phyloP scores from a whole-genome alignment of 2,329 filamentous ascomycete species.

The Pyricularia grisea region DNA sequence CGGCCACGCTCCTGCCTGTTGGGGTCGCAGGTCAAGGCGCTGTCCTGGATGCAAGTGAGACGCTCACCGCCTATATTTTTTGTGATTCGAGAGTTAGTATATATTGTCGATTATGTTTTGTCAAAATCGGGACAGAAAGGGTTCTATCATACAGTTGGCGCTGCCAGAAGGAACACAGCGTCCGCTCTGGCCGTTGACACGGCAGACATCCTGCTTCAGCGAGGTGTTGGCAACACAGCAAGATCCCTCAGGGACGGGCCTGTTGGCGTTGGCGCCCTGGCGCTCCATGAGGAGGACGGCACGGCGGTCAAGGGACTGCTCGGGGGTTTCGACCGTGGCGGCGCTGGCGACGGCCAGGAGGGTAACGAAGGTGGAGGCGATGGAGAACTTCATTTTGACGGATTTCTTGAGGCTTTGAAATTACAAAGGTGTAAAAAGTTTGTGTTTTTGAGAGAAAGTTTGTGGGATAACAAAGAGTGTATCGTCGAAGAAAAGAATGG shows the following conservation, averaged over 20 bases:
- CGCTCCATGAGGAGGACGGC: slow-evolving; percentile 14
- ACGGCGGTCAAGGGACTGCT: slow-evolving; percentile 14
- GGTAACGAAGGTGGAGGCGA: slow-evolving; percentile 11
- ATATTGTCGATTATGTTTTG: too few relatives aligned
- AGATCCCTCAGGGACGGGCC: slow-evolving; percentile 22
- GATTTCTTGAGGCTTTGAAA: neutral
- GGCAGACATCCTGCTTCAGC: slow-evolving; percentile 27
- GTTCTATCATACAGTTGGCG: slow-evolving; percentile 22
- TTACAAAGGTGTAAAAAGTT: neutral
- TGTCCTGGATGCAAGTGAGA: slow-evolving; percentile 19
- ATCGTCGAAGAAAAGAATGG: neutral
- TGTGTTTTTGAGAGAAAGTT: neutral
- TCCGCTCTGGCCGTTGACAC: slow-evolving; percentile 20
- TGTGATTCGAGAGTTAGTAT: neutral
- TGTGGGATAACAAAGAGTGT: neutral
- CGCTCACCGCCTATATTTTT: slow-evolving; percentile 12
- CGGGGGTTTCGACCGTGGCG: slow-evolving; percentile 12
- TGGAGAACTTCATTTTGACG: slow-evolving; percentile 20
- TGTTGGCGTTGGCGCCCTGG: slow-evolving; percentile 20
- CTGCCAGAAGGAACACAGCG: slow-evolving; percentile 23
- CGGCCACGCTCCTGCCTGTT: slow-evolving; percentile 18
- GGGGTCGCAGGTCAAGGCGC: slow-evolving; percentile 17
- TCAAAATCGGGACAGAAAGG: neutral
- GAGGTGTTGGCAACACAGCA: slow-evolving; percentile 25
- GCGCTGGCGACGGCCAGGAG: slow-evolving; percentile 17